These are phyloP conservation scores for Coprinopsis strossmayeri DNA, from an alignment of 768 basidiomycete species.

Conservation along the genomic window DNA sequence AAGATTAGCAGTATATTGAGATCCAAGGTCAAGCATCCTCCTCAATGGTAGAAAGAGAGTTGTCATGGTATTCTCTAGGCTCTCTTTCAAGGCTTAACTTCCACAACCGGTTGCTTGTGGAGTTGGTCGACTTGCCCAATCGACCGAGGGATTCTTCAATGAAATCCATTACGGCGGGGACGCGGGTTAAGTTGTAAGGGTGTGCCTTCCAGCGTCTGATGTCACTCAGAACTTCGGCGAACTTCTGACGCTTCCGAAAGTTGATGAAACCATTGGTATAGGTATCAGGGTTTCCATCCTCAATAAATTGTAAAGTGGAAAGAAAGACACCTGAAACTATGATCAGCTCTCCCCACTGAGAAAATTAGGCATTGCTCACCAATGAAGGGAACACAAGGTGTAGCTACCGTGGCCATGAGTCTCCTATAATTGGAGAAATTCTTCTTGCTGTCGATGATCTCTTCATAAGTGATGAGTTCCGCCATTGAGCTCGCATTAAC, in stretches of 20 bases:
- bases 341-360: too few relatives aligned
- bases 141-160: constrained; percentile 71
- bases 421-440: constrained; percentile 90
- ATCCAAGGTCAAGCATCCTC: too few relatives aligned
- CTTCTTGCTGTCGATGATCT: constrained; percentile 85
- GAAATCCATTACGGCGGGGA: constrained; percentile 60
- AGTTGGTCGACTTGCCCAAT: constrained; percentile 50
- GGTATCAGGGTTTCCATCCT: constrained; percentile 83
- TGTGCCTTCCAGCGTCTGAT: constrained; percentile 88
- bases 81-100: constrained; percentile 78
- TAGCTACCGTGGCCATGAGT: constrained; percentile 70
- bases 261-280: constrained; percentile 80
- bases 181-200: constrained; percentile 74
- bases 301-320: background rate
- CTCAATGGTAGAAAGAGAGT: too few relatives aligned
- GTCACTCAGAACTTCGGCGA: constrained; percentile 67
- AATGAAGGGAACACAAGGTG: constrained; percentile 94
- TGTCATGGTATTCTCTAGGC: constrained; percentile 87
- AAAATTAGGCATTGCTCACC: too few relatives aligned
- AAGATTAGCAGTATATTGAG: too few relatives aligned
- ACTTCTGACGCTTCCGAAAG: constrained; percentile 90
- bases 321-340: background rate
- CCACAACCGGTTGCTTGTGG: constrained; percentile 77
- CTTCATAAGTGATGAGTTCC: constrained; percentile 71
- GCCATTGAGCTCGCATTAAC: constrained; percentile 67